Conservation (phyloP, 768 basidiomycete species). For the Naganishia vishniacii region DNA sequence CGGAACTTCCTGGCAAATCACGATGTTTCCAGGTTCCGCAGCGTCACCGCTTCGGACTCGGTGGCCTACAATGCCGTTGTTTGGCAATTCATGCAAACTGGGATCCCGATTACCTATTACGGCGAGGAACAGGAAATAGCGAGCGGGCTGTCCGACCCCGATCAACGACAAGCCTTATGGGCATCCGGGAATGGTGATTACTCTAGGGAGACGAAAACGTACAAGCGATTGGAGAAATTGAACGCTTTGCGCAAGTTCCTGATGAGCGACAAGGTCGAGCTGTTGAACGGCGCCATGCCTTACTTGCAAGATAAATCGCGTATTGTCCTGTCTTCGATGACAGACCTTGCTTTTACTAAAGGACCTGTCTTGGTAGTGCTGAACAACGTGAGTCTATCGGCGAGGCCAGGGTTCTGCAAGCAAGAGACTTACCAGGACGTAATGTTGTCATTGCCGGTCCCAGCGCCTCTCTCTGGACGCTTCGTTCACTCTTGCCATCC, state of each 20-base stretch:
- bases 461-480: not conserved
- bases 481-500: conserved; percentile 29
- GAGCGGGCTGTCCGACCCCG: conserved; percentile 23
- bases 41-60: conserved; percentile 39
- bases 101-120: conserved; percentile 37
- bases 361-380: conserved; percentile 42
- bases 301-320: conserved; percentile 35
- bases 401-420: not conserved
- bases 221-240: conserved; percentile 36
- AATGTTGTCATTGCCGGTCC: conserved; percentile 35
- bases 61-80: conserved; percentile 45
- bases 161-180: conserved; percentile 40
- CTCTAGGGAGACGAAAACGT: conserved; percentile 37
- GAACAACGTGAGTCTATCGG: conserved; percentile 41
- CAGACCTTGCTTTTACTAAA: conserved; percentile 44
- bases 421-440: not conserved
- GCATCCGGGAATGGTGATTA: conserved; percentile 36
- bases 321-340: conserved; percentile 32
- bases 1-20: conserved; percentile 46
- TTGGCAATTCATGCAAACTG: conserved; percentile 44
- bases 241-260: conserved; percentile 40
- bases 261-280: conserved; percentile 34
- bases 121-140: conserved; percentile 45
- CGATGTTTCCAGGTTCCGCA: conserved; percentile 44
- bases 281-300: conserved; percentile 30